phyloP scores from a whole-genome alignment of 1,284 basidiomycete species.

The Cerrena zonata region DNA sequence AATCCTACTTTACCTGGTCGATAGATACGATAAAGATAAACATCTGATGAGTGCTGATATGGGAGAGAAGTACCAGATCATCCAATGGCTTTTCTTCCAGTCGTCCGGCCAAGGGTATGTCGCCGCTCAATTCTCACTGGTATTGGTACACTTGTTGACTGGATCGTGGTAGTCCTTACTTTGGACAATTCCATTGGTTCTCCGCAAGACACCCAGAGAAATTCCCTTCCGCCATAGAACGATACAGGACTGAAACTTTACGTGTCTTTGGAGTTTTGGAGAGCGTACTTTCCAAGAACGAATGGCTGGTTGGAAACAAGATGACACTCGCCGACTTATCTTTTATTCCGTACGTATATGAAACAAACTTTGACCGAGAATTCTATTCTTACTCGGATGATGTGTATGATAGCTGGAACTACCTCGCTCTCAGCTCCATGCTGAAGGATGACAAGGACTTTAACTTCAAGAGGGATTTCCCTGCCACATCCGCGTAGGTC shows the following conservation, averaged over 20 bases:
- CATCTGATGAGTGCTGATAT: conserved; percentile 17
- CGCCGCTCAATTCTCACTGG: neutral
- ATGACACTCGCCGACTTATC: conserved; percentile 14
- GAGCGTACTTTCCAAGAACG: conserved; percentile 14
- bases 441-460: neutral
- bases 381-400: neutral
- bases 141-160: neutral
- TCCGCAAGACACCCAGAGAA: conserved; percentile 15
- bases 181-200: conserved; percentile 21
- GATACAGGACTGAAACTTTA: conserved; percentile 25
- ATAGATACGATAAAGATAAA: conserved; percentile 26
- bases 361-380: too few relatives aligned
- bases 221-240: conserved; percentile 20
- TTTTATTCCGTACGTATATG: conserved; percentile 8
- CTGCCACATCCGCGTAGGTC: conserved; percentile 2
- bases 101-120: conserved; percentile 21
- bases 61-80: conserved; percentile 13
- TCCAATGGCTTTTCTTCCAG: conserved; percentile 23
- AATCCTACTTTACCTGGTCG: conserved; percentile 25
- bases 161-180: conserved; percentile 10
- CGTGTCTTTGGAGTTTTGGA: conserved; percentile 29
- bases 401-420: neutral
- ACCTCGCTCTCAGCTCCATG: neutral
- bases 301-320: conserved; percentile 12
- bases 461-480: conserved; percentile 3